phyloP scores from a whole-genome alignment of 1,139 yeast species.

The Candida sp. region DNA sequence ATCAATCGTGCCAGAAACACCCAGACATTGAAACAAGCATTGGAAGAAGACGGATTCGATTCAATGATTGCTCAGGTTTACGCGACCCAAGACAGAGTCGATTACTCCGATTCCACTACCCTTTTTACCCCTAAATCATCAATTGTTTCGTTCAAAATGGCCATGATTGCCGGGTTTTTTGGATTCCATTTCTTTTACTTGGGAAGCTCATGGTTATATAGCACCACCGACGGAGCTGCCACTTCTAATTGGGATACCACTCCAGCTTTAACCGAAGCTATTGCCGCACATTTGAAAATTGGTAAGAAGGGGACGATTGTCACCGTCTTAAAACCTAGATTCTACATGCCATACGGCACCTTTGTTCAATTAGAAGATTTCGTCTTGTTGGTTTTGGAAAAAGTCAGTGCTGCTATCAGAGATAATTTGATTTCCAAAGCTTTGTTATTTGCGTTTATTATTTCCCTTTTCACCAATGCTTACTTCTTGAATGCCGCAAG shows the following conservation, averaged over 20 bases:
- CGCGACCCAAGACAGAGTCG: slow-evolving; percentile 47
- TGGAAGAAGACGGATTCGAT: slow-evolving; percentile 93
- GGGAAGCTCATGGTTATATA: slow-evolving; percentile 71
- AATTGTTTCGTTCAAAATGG: slow-evolving; percentile 60
- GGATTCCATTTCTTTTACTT: slow-evolving; percentile 74
- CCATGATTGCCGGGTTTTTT: slow-evolving; percentile 65
- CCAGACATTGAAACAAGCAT: slow-evolving; percentile 71
- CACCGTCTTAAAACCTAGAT: slow-evolving; percentile 64
- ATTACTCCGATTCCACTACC: slow-evolving; percentile 25
- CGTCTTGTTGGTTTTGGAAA: slow-evolving; percentile 48
- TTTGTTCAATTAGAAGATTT: slow-evolving; percentile 67
- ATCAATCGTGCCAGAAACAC: slow-evolving; percentile 86
- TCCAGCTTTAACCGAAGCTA: slow-evolving; percentile 32
- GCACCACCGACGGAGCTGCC: slow-evolving; percentile 10
- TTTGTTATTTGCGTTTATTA: slow-evolving; percentile 66
- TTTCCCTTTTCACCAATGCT: slow-evolving; percentile 78
- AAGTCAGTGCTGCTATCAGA: slow-evolving; percentile 69
- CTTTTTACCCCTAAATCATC: slow-evolving; percentile 29
- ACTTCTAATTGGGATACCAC: slow-evolving; percentile 28
- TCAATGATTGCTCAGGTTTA: slow-evolving; percentile 61
- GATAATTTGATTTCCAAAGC: slow-evolving; percentile 82
- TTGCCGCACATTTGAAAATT: slow-evolving; percentile 40
- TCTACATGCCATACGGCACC: slow-evolving; percentile 66
- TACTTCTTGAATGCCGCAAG: slow-evolving; percentile 79
- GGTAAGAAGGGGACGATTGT: slow-evolving; percentile 53